A percentile compares a stretch with the other conserved stretches of the same genome.
phyloP scores from a whole-genome alignment of 495 filamentous ascomycete genomes.

The Aspergillus funiculosus region DNA sequence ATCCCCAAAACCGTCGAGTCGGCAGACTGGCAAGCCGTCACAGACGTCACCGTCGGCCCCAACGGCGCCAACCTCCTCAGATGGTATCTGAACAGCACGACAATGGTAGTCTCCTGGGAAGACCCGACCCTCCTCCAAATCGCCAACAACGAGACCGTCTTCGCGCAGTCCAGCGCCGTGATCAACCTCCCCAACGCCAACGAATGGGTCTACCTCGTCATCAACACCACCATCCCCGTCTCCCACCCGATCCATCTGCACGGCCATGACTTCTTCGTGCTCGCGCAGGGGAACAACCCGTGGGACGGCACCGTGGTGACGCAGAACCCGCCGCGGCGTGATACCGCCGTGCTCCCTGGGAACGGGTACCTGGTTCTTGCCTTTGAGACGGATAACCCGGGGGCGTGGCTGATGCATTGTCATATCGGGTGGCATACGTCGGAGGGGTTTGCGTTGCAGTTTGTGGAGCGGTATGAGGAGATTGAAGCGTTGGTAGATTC shows the following conservation, averaged over 20 bases:
- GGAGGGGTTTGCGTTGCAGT: slow-evolving; percentile 42
- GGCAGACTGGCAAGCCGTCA: not conserved
- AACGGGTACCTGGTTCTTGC: slow-evolving; percentile 43
- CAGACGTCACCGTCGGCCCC: not conserved
- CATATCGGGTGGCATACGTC: slow-evolving; percentile 47
- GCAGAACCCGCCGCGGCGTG: slow-evolving; percentile 50
- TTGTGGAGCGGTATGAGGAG: slow-evolving; percentile 38
- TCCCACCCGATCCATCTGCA: slow-evolving; percentile 81
- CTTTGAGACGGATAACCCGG: slow-evolving; percentile 51
- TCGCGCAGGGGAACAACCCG: slow-evolving; percentile 43
- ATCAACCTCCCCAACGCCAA: slow-evolving; percentile 52
- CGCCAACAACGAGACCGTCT: slow-evolving; percentile 15
- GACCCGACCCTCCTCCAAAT: slow-evolving; percentile 26
- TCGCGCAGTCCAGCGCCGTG: slow-evolving; percentile 15
- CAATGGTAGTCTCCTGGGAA: slow-evolving; percentile 26
- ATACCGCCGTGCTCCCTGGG: slow-evolving; percentile 51
- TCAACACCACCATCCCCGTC: slow-evolving; percentile 51
- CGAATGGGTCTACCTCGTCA: slow-evolving; percentile 52
- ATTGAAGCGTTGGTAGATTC: slow-evolving; percentile 14
- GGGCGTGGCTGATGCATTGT: slow-evolving; percentile 51
- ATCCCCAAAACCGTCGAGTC: slow-evolving; percentile 16
- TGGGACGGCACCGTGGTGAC: slow-evolving; percentile 11
- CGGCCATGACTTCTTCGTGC: slow-evolving; percentile 62
- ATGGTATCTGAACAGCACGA: slow-evolving; percentile 28
- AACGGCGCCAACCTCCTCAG: slow-evolving; percentile 17